Percentiles rank a stretch among this genome's conserved stretches.
Conservation (phyloP, 2,329 filamentous ascomycete species). For the Elsinoe ampelina region DNA sequence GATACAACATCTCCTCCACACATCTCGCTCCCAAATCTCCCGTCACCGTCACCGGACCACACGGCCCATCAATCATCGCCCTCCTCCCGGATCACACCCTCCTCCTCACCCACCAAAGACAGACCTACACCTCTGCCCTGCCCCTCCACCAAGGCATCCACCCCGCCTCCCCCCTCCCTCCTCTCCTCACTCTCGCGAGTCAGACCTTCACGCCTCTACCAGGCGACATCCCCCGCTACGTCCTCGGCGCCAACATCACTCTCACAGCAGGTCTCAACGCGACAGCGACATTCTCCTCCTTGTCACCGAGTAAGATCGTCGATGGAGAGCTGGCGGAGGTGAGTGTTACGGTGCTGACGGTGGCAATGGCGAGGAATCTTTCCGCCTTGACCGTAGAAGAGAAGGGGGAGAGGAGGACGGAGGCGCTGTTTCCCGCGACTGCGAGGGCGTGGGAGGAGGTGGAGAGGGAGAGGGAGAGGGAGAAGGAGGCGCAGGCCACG, state of each 20-base stretch:
- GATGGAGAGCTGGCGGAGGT: neutral
- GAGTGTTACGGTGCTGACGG: neutral
- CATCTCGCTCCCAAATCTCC: conserved; percentile 22
- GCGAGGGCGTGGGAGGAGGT: neutral
- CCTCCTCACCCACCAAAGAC: conserved; percentile 32
- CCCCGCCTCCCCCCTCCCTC: conserved; percentile 22
- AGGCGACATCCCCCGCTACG: conserved; percentile 26
- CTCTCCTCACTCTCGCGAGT: conserved; percentile 25
- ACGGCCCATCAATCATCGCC: conserved; percentile 26
- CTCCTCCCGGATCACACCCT: conserved; percentile 17
- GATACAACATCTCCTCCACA: conserved; percentile 23
- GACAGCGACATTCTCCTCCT: conserved; percentile 20
- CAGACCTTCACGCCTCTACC: conserved; percentile 24
- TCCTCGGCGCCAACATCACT: conserved; percentile 30
- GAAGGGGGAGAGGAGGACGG: neutral
- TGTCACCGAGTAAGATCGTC: neutral
- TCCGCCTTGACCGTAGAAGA: neutral
- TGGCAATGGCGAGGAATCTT: neutral
- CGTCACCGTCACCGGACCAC: conserved; percentile 19
- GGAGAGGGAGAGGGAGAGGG: neutral
- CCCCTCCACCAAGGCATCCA: conserved; percentile 18
- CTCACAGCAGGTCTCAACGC: conserved; percentile 28
- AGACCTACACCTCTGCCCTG: conserved; percentile 22
- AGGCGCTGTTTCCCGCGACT: neutral
- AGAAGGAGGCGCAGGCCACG: neutral